Evolutionary conservation across 768 basidiomycete species (phyloP).

Genomic region (Suillus discolor): DNA sequence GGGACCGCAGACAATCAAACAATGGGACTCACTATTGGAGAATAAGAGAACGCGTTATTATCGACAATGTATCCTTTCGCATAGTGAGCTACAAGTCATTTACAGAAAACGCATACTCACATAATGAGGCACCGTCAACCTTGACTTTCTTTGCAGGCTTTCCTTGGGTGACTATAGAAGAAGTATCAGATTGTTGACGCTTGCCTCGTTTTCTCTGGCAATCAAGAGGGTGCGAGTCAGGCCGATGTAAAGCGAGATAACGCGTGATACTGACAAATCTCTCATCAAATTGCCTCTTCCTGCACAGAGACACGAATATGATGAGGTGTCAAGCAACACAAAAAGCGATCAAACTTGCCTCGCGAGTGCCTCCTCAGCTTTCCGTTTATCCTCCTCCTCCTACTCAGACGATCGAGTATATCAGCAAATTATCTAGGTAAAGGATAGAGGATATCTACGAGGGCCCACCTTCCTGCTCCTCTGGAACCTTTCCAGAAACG

Average conservation of each 20-base stretch:
- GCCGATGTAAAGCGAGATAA: background rate
- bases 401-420: slow-evolving; percentile 37
- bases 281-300: slow-evolving; percentile 61
- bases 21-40: background rate
- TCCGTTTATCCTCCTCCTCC: slow-evolving; percentile 55
- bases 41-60: background rate
- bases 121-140: slow-evolving; percentile 26
- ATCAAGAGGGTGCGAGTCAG: background rate
- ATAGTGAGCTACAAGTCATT: slow-evolving; percentile 37
- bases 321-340: background rate
- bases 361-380: slow-evolving; percentile 50
- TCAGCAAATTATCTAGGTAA: background rate
- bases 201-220: slow-evolving; percentile 66
- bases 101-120: slow-evolving; percentile 31
- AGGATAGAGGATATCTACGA: background rate
- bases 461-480: slow-evolving; percentile 52
- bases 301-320: slow-evolving; percentile 25
- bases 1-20: background rate
- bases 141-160: slow-evolving; percentile 44
- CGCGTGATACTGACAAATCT: slow-evolving; percentile 52
- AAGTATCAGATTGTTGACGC: slow-evolving; percentile 47
- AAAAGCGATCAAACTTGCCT: slow-evolving; percentile 40
- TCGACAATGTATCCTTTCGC: slow-evolving; percentile 30
- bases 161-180: slow-evolving; percentile 30
- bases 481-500: slow-evolving; percentile 67